Conservation (phyloP, 306 rosid species). For the Cicer judaicum region DNA sequence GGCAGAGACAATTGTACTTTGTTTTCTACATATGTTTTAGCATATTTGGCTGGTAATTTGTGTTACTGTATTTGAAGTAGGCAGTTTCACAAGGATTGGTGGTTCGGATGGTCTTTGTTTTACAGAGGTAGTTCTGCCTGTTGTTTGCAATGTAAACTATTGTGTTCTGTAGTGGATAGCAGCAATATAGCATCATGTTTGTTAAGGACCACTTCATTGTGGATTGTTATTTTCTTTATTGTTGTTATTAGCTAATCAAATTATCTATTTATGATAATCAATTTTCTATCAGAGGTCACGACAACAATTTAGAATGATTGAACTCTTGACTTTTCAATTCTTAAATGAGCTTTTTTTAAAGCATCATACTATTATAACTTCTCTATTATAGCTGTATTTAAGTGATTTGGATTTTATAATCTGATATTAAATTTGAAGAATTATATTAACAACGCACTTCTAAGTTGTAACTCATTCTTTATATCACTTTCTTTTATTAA, state of each 20-base stretch:
- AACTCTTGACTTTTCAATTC: neutral
- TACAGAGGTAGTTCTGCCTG: conserved; percentile 38
- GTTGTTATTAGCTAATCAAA: too few relatives aligned
- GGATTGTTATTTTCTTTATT: conserved; percentile 1
- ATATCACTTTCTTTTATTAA: too few relatives aligned
- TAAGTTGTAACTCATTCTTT: too few relatives aligned
- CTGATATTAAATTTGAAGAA: neutral
- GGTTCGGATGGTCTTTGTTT: conserved; percentile 28
- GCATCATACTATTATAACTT: neutral
- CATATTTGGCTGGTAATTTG: conserved; percentile 35
- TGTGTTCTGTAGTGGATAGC: conserved; percentile 34
- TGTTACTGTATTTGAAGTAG: conserved; percentile 39
- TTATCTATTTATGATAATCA: too few relatives aligned
- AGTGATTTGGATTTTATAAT: neutral
- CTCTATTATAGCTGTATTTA: neutral
- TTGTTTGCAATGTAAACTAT: conserved; percentile 40
- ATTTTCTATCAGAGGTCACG: neutral
- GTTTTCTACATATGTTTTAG: conserved; percentile 38
- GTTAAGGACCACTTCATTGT: neutral
- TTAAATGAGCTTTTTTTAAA: neutral
- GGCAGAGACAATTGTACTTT: conserved; percentile 17
- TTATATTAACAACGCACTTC: too few relatives aligned
- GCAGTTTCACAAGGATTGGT: conserved; percentile 37
- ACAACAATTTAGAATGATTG: neutral
- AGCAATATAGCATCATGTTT: conserved; percentile 16